Conservation (phyloP, 768 basidiomycete species). For the Boletus pseudopeckii region DNA sequence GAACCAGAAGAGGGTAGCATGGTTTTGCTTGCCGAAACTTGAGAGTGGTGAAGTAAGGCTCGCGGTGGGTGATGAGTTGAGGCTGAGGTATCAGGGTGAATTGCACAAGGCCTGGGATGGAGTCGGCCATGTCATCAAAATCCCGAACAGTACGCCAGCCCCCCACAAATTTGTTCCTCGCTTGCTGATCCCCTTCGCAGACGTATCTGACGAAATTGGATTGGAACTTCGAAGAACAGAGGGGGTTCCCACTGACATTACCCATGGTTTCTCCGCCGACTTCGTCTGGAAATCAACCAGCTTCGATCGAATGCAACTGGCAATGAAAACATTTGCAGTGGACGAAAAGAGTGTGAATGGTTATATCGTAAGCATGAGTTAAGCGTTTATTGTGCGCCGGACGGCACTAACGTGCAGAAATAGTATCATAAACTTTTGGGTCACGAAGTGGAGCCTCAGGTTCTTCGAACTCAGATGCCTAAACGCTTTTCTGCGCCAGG, state of each 20-base stretch:
- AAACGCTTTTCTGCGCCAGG: conserved; percentile 97
- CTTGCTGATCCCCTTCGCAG: conserved; percentile 39
- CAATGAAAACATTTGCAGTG: conserved; percentile 99
- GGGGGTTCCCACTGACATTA: conserved; percentile 90
- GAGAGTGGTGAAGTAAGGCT: conserved; percentile 97
- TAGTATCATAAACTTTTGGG: conserved; percentile 98
- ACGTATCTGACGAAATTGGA: conserved; percentile 97
- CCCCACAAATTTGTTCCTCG: not conserved
- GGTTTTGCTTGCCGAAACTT: conserved; percentile 94
- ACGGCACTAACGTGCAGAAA: conserved; percentile 1
- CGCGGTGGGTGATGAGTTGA: conserved; percentile 93
- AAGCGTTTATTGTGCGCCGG: not conserved
- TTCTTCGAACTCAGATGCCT: conserved; percentile 88
- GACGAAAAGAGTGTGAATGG: conserved; percentile 99
- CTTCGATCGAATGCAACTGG: conserved; percentile 98
- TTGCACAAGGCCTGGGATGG: conserved; percentile 95
- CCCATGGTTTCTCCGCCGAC: conserved; percentile 94
- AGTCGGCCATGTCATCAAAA: conserved; percentile 97
- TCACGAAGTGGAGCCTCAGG: conserved; percentile 95
- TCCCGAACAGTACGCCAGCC: conserved; percentile 83
- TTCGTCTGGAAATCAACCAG: conserved; percentile 99
- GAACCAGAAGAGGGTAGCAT: conserved; percentile 98
- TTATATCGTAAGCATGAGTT: conserved; percentile 74
- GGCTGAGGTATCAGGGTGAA: conserved; percentile 86
- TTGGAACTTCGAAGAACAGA: conserved; percentile 88